Evolutionary conservation across 2,329 filamentous ascomycete species (phyloP), one percentile per base, ranked within the genome.

Genomic region (Tolypocladium sp.): DNA sequence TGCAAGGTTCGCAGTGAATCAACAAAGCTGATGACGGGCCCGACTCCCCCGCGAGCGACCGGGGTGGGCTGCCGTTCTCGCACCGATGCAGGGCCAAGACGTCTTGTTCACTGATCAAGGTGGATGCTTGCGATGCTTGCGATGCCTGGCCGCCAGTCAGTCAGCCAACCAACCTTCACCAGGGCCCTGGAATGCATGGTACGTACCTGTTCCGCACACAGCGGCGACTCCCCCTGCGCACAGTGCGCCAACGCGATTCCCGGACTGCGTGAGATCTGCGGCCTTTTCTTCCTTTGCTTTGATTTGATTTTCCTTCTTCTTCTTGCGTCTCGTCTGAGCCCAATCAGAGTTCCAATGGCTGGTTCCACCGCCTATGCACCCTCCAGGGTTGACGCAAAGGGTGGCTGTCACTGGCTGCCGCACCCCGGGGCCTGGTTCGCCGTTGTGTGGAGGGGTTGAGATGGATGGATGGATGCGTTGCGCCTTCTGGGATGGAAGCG

Each of bases 41-140:
- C 59, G 56, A 57, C 53, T 57, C 35, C 59, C 56, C 57, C 59
- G 53, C 57, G 54, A 55, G 53, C 53, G 57, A 46, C 57, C 46
- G 58, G 59, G 59, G 54, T 38, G 22, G 15, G 33, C 42, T 55
- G 59, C 49, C 57, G 56, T 37, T 35, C 41, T 58, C 58, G 56
- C 56, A 44, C 60, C 56, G 46, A 42, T 56, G 57, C 33, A 33
- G 46, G 27, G 56, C 51, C 46, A 53, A 44, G 57, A 55, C 37
- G 42, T 49, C 49, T 51, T 55, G 42, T 9, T 51, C 37, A 38
- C 37, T 55, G 25, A 49, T 38, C 52, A 40, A 25, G 42, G 55
- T 57, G 55, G 58, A 35, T 57, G 42, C 27, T 49, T 42, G 38
- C 27, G 38, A 41, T 38, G 37, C 22, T 27, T 27, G 44, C 51